A percentile compares a stretch with the other conserved stretches of the same genome.
phyloP scores from a whole-genome alignment of 306 rosid genomes.

The Begonia fuchsioides region DNA sequence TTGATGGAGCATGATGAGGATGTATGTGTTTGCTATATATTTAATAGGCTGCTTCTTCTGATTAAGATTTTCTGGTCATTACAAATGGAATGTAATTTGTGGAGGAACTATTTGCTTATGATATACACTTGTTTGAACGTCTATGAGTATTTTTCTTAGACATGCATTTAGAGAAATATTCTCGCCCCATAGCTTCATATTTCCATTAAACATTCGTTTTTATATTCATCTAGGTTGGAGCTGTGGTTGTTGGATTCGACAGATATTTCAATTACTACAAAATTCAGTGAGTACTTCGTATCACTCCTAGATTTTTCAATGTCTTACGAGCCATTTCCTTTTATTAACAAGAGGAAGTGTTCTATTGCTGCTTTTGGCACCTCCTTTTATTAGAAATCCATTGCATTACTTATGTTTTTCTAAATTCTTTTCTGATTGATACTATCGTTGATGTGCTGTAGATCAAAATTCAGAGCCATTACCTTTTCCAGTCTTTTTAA shows the following conservation, averaged over 20 bases:
- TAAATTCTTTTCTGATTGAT: too few relatives aligned
- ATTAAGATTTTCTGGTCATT: constrained; percentile 5
- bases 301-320: neutral
- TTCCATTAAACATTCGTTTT: neutral
- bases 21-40: constrained; percentile 29
- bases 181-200: neutral
- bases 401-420: too few relatives aligned
- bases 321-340: neutral
- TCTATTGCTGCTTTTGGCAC: too few relatives aligned
- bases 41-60: too few relatives aligned
- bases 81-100: neutral
- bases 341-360: too few relatives aligned
- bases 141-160: too few relatives aligned
- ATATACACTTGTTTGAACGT: too few relatives aligned
- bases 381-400: too few relatives aligned
- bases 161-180: constrained; percentile 1
- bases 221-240: constrained; percentile 55
- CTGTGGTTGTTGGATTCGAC: constrained; percentile 97
- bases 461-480: too few relatives aligned
- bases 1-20: constrained; percentile 83
- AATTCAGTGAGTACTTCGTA: constrained; percentile 58
- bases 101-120: too few relatives aligned
- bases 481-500: too few relatives aligned
- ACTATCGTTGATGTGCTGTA: too few relatives aligned
- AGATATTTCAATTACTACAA: constrained; percentile 94